Percentiles rank a stretch among this genome's conserved stretches.
These are phyloP conservation scores for Hemisphaericaspora xylanilytica DNA, from an alignment of 1,139 yeast species.

Conservation along the genomic window DNA sequence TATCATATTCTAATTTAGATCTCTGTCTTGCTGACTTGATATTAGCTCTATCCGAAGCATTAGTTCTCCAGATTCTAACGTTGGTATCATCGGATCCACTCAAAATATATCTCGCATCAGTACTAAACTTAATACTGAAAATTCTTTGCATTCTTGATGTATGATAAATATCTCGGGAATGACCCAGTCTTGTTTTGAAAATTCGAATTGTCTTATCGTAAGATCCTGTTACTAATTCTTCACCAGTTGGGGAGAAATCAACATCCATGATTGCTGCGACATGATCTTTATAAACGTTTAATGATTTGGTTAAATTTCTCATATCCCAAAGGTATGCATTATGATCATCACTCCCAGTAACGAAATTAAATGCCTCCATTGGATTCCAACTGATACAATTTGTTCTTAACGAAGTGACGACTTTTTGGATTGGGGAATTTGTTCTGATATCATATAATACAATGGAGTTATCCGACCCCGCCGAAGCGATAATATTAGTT, in stretches of 20 bases:
- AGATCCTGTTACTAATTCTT: slow-evolving; percentile 91
- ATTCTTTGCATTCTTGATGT: slow-evolving; percentile 97
- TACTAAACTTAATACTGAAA: slow-evolving; percentile 76
- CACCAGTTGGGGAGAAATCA: slow-evolving; percentile 96
- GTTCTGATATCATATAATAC: slow-evolving; percentile 90
- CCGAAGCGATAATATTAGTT: slow-evolving; percentile 82
- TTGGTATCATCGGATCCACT: slow-evolving; percentile 97
- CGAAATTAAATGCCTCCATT: slow-evolving; percentile 94
- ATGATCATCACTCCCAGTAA: slow-evolving; percentile 92
- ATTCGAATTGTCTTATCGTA: slow-evolving; percentile 92
- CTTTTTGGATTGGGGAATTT: slow-evolving; percentile 88
- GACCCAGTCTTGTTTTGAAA: slow-evolving; percentile 75
- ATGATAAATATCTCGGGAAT: slow-evolving; percentile 91
- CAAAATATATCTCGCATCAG: slow-evolving; percentile 83
- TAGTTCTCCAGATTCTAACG: slow-evolving; percentile 87
- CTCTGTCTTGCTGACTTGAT: slow-evolving; percentile 80
- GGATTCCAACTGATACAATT: slow-evolving; percentile 96
- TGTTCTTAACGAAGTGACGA: slow-evolving; percentile 77
- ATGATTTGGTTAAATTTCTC: slow-evolving; percentile 79
- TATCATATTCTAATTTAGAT: slow-evolving; percentile 83
- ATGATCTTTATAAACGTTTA: slow-evolving; percentile 90
- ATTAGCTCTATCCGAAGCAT: slow-evolving; percentile 79
- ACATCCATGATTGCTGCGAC: slow-evolving; percentile 94
- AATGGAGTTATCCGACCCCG: slow-evolving; percentile 90
- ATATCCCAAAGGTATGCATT: slow-evolving; percentile 94